These are phyloP conservation scores for Trichophyton schoenleinii DNA, from an alignment of 2,329 filamentous ascomycete genomes.

Conservation along the genomic window DNA sequence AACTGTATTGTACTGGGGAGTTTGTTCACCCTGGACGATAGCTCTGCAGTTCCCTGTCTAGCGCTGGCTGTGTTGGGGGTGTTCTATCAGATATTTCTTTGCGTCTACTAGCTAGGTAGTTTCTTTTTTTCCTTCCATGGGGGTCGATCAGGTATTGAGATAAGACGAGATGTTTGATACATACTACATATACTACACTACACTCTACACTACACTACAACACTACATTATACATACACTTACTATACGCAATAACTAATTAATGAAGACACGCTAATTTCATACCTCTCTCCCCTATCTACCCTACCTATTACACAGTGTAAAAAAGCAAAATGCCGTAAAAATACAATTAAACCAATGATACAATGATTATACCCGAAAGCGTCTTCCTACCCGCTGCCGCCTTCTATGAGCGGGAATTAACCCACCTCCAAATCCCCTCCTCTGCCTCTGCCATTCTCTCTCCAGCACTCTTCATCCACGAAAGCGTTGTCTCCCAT, in stretches of 20 bases:
- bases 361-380: no score
- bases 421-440: constrained; percentile 32
- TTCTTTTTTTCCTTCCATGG: neutral
- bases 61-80: neutral
- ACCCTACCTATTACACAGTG: no score
- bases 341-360: no score
- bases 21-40: neutral
- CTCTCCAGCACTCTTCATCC: constrained; percentile 18
- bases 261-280: neutral
- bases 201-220: neutral
- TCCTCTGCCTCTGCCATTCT: constrained; percentile 37
- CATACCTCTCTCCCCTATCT: neutral
- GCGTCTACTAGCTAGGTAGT: neutral
- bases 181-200: neutral
- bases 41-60: neutral
- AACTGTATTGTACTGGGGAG: constrained; percentile 23
- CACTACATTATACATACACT: neutral
- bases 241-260: neutral
- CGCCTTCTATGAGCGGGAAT: constrained; percentile 3
- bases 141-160: neutral
- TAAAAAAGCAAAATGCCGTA: no score
- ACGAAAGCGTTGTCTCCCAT: constrained; percentile 18
- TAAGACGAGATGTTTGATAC: neutral
- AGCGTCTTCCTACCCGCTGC: no score
- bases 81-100: neutral